Conservation (phyloP, 805 yeast genomes). For the Blastobotrys parvus region DNA sequence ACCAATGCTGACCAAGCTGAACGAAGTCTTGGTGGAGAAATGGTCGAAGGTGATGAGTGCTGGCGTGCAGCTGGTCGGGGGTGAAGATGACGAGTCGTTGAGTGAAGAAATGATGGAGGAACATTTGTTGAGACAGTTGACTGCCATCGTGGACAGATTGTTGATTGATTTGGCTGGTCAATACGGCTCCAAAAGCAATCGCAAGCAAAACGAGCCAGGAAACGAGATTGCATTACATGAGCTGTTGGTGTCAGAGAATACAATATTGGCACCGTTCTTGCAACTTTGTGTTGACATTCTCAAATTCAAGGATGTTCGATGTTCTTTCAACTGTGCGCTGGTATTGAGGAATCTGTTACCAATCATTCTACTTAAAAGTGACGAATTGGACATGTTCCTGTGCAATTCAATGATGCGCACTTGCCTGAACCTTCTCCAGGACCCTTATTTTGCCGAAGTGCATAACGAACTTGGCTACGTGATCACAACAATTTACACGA, state of each 20-base stretch:
- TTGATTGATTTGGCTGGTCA: constrained; percentile 86
- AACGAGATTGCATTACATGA: constrained; percentile 53
- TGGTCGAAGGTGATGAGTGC: constrained; percentile 62
- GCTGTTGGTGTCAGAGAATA: constrained; percentile 54
- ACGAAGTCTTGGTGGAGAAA: constrained; percentile 57
- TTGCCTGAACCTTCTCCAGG: constrained; percentile 56
- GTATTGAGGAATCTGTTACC: constrained; percentile 67
- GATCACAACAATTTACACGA: constrained; percentile 68
- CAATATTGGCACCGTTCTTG: constrained; percentile 69
- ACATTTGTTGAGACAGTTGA: constrained; percentile 82
- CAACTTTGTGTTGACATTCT: constrained; percentile 68
- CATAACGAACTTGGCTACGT: constrained; percentile 91
- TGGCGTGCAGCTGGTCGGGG: constrained; percentile 38
- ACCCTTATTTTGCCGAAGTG: constrained; percentile 74
- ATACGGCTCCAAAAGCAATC: constrained; percentile 33
- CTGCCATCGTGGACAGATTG: constrained; percentile 83
- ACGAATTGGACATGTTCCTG: constrained; percentile 64
- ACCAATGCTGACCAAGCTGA: constrained; percentile 61
- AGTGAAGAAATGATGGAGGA: constrained; percentile 99
- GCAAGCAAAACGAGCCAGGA: constrained; percentile 30
- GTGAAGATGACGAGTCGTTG: constrained; percentile 69
- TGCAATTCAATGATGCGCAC: constrained; percentile 62
- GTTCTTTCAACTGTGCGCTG: constrained; percentile 83
- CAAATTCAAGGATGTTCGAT: constrained; percentile 79
- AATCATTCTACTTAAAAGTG: constrained; percentile 59